A percentile compares a stretch with the other conserved stretches of the same genome.
Conservation (phyloP, 176 grass and related monocot genomes). For the Secale cereale region DNA sequence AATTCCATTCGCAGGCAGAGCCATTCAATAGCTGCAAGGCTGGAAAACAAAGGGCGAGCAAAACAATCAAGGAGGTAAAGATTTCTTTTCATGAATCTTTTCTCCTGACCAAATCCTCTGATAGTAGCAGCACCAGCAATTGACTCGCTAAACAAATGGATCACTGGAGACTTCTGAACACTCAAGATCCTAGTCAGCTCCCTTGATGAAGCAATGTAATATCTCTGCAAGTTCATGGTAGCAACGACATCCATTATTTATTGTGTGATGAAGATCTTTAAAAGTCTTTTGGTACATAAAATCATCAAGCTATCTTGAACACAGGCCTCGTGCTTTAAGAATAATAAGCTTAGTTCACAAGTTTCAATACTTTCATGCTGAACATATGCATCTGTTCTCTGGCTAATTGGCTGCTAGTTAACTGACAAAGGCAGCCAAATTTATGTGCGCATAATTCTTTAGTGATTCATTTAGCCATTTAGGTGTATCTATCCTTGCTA, state of each 20-base stretch:
- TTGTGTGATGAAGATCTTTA: neutral
- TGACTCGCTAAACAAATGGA: conserved; percentile 96
- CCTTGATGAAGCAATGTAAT: conserved; percentile 99
- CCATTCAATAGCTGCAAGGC: conserved; percentile 99
- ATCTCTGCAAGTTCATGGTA: conserved; percentile 63
- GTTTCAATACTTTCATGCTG: neutral
- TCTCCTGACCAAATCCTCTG: conserved; percentile 95
- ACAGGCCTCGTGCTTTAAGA: neutral
- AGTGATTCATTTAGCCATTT: neutral
- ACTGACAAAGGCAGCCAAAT: neutral
- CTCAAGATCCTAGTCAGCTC: conserved; percentile 90
- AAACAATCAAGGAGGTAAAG: conserved; percentile 93
- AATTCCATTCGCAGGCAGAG: conserved; percentile 96
- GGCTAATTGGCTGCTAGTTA: neutral
- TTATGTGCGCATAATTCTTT: neutral
- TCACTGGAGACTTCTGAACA: conserved; percentile 96
- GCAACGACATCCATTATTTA: neutral
- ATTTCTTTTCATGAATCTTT: conserved; percentile 97
- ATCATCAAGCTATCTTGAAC: neutral
- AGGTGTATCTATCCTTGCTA: neutral
- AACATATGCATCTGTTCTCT: neutral
- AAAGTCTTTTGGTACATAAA: neutral
- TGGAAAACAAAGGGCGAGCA: conserved; percentile 92
- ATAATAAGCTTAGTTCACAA: neutral
- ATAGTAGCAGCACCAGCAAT: conserved; percentile 95